Evolutionary conservation across 805 yeast genomes (phyloP).

Genomic region (Hanseniaspora nectarophila): DNA sequence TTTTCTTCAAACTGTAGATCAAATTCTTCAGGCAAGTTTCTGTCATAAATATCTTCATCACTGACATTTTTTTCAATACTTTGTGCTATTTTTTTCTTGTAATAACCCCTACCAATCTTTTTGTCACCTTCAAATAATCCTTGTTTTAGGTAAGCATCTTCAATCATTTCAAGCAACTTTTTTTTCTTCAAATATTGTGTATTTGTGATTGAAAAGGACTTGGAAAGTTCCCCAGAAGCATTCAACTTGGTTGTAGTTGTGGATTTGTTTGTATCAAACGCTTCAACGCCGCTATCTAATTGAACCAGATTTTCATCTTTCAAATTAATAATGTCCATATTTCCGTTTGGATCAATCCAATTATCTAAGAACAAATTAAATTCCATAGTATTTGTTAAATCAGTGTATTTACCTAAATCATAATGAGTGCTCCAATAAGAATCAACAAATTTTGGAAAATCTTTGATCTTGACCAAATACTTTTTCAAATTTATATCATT

Average conservation of each 20-base stretch:
- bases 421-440: conserved; percentile 9
- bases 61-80: neutral
- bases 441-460: conserved; percentile 13
- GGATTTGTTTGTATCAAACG: neutral
- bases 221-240: neutral
- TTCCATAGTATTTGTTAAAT: neutral
- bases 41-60: neutral
- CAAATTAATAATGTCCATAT: neutral
- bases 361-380: conserved; percentile 11
- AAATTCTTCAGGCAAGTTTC: neutral
- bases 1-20: neutral
- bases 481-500: conserved; percentile 2
- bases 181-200: neutral
- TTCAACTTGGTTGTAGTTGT: neutral
- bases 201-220: neutral
- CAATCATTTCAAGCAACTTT: neutral
- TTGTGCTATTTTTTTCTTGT: neutral
- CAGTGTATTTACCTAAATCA: conserved; percentile 8
- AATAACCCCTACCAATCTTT: conserved; percentile 4
- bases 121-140: conserved; percentile 12
- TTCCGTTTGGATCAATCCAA: neutral
- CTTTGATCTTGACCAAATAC: conserved; percentile 1
- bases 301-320: neutral
- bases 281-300: neutral
- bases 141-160: neutral